phyloP scores from a whole-genome alignment of 1,139 yeast genomes.

The Candida sojae region DNA sequence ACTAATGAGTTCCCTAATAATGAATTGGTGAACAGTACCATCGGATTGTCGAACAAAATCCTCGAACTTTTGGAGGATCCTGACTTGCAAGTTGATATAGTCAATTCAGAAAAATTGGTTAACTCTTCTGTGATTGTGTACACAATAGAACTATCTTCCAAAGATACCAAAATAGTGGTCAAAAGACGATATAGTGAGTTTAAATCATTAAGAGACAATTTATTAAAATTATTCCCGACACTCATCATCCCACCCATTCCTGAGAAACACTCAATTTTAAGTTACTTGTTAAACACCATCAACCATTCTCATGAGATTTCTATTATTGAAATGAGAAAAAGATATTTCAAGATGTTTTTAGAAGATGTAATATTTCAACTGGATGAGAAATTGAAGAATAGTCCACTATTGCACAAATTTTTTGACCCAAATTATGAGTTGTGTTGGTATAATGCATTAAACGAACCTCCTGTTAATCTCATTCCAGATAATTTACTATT shows the following conservation, averaged over 20 bases:
- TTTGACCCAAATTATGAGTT: slow-evolving; percentile 51
- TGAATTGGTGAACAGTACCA: slow-evolving; percentile 33
- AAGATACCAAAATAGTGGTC: slow-evolving; percentile 30
- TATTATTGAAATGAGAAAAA: slow-evolving; percentile 43
- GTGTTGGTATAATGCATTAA: slow-evolving; percentile 49
- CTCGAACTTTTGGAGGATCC: slow-evolving; percentile 29
- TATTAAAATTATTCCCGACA: slow-evolving; percentile 50
- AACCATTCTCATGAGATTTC: slow-evolving; percentile 38
- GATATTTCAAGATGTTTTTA: slow-evolving; percentile 41
- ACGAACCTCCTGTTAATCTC: slow-evolving; percentile 46
- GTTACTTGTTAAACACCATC: slow-evolving; percentile 42
- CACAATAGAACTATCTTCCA: slow-evolving; percentile 31
- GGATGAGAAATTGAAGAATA: slow-evolving; percentile 25
- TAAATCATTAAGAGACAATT: slow-evolving; percentile 48
- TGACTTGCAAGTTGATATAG: slow-evolving; percentile 30
- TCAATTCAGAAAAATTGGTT: slow-evolving; percentile 38
- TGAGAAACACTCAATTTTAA: slow-evolving; percentile 54
- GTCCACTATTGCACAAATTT: slow-evolving; percentile 42
- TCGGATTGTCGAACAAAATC: slow-evolving; percentile 42
- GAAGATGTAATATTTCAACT: slow-evolving; percentile 36
- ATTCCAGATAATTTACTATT: slow-evolving; percentile 42
- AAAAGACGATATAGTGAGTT: slow-evolving; percentile 58
- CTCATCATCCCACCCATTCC: slow-evolving; percentile 59
- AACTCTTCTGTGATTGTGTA: slow-evolving; percentile 45
- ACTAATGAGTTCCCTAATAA: slow-evolving; percentile 17